Conservation (phyloP, 257 asterid genomes). For the Henckelia pumila region DNA sequence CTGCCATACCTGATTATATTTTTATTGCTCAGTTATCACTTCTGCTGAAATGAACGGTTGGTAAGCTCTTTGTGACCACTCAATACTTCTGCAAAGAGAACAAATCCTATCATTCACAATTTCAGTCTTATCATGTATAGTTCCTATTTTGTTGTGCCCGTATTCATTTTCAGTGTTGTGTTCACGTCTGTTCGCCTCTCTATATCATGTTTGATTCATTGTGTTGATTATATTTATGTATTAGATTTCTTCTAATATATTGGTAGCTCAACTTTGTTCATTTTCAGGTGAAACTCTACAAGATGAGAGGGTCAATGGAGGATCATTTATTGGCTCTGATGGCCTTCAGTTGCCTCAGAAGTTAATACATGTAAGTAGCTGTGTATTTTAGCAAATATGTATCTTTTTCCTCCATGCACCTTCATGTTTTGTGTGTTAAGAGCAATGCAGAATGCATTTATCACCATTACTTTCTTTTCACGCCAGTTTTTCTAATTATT, state of each 20-base stretch:
- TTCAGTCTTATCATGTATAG: slow-evolving; percentile 4
- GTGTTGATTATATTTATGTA: slow-evolving; percentile 1
- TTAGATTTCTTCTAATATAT: neutral
- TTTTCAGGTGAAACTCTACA: slow-evolving; percentile 88
- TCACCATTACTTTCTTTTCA: slow-evolving; percentile 14
- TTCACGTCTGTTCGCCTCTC: slow-evolving; percentile 10
- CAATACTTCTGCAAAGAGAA: neutral
- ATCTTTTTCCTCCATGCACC: slow-evolving; percentile 8
- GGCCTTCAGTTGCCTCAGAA: slow-evolving; percentile 95
- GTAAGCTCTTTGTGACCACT: slow-evolving; percentile 40
- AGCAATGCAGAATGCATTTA: neutral
- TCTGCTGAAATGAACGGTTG: slow-evolving; percentile 93
- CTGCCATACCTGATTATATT: slow-evolving; percentile 31
- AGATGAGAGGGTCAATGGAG: slow-evolving; percentile 95
- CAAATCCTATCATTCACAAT: slow-evolving; percentile 13
- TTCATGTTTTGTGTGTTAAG: slow-evolving; percentile 15
- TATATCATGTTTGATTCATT: slow-evolving; percentile 10
- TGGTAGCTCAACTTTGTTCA: slow-evolving; percentile 7
- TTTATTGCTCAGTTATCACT: slow-evolving; percentile 70
- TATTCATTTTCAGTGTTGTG: neutral
- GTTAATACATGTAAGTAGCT: slow-evolving; percentile 74
- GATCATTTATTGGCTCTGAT: slow-evolving; percentile 81
- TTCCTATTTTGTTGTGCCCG: neutral
- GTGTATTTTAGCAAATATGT: slow-evolving; percentile 2
- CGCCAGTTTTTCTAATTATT: slow-evolving; percentile 14